These are phyloP conservation scores for Houttuynia cordata DNA, from an alignment of 164 flowering plant species.

Conservation along the genomic window DNA sequence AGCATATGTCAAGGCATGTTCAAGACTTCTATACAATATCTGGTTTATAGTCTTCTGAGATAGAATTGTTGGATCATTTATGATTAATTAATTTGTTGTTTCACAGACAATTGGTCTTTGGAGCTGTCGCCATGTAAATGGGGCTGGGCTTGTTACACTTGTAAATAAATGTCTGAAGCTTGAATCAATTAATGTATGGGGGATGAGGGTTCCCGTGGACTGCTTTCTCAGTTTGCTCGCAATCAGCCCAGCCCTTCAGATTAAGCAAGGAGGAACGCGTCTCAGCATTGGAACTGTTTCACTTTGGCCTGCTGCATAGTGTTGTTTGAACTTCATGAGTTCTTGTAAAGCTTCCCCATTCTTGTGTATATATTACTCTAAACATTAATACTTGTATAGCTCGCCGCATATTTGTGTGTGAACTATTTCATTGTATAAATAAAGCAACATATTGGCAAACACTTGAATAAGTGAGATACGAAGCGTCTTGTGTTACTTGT, in stretches of 20 bases:
- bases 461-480: no score
- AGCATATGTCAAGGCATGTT: no score
- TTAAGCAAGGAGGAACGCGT: constrained; percentile 35
- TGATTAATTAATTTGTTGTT: not conserved
- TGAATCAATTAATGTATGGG: constrained; percentile 69
- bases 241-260: constrained; percentile 66
- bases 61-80: no score
- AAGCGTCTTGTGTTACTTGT: no score
- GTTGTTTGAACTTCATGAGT: not conserved
- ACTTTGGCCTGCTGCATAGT: constrained; percentile 6
- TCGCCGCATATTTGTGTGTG: not conserved
- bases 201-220: constrained; percentile 62
- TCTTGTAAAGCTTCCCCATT: no score
- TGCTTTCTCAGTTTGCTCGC: constrained; percentile 55
- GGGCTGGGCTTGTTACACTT: constrained; percentile 53
- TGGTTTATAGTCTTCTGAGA: no score
- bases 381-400: not conserved
- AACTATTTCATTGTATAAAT: no score
- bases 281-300: constrained; percentile 10
- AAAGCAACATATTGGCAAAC: no score
- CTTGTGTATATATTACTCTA: no score
- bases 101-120: constrained; percentile 62
- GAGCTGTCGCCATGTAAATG: constrained; percentile 95
- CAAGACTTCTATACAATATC: no score
- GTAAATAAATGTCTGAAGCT: constrained; percentile 65